Percentiles rank a stretch among this genome's conserved stretches.
These are phyloP conservation scores for Westerdykella aurantiaca DNA, from an alignment of 2,329 filamentous ascomycete genomes.

Conservation along the genomic window DNA sequence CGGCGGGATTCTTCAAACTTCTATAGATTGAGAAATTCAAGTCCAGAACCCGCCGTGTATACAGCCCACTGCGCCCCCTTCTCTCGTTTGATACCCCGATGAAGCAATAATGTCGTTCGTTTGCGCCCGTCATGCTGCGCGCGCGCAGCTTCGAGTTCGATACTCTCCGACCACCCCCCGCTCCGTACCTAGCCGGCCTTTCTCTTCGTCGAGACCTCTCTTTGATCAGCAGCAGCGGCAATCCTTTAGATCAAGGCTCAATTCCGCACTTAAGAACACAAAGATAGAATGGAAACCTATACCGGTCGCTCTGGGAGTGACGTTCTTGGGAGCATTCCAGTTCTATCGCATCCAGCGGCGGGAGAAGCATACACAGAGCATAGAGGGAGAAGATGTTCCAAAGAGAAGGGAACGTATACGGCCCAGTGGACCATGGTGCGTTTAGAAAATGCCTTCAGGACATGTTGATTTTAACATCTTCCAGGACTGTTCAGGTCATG, in stretches of 20 bases:
- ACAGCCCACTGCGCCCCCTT: too few species aligned
- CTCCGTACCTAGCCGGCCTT: constrained; percentile 22
- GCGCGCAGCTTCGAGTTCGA: constrained; percentile 13
- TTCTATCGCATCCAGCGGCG: constrained; percentile 67
- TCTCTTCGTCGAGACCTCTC: constrained; percentile 39
- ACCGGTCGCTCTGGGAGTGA: constrained; percentile 77
- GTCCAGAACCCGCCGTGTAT: not conserved
- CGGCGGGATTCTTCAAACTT: not conserved
- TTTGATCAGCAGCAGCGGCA: constrained; percentile 43
- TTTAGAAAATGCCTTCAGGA: not conserved
- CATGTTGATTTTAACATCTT: constrained; percentile 5
- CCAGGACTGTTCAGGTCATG: constrained; percentile 82
- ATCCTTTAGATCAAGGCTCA: constrained; percentile 53
- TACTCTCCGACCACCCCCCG: constrained; percentile 13
- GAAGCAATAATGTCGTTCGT: constrained; percentile 21
- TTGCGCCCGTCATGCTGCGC: constrained; percentile 24
- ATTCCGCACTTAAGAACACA: constrained; percentile 56
- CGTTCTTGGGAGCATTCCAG: constrained; percentile 75
- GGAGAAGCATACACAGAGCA: constrained; percentile 39
- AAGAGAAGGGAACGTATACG: constrained; percentile 13
- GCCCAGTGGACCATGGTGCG: constrained; percentile 68
- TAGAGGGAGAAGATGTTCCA: constrained; percentile 22
- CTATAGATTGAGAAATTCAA: not conserved
- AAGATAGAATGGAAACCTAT: constrained; percentile 86
- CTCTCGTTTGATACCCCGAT: constrained; percentile 6